A percentile compares a stretch with the other conserved stretches of the same genome.
These are phyloP conservation scores for Citrus australasica DNA, from an alignment of 345 rosid genomes.

Conservation along the genomic window DNA sequence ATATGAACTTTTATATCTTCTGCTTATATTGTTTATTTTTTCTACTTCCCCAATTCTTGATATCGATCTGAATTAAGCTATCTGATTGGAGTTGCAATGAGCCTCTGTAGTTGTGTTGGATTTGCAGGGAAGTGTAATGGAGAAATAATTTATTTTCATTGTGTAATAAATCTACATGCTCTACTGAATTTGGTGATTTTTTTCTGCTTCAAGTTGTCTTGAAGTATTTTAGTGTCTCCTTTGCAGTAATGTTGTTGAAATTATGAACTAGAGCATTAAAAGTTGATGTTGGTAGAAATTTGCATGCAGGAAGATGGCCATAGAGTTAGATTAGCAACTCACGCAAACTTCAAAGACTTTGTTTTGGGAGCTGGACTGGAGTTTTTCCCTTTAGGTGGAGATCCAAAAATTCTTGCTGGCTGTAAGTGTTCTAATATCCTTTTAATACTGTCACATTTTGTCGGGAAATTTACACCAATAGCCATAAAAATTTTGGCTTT, in stretches of 20 bases:
- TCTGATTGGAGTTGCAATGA: neutral
- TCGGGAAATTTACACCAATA: neutral
- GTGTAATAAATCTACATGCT: neutral
- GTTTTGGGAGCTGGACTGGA: conserved; percentile 63
- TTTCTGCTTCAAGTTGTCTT: neutral
- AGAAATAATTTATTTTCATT: neutral
- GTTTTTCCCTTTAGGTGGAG: conserved; percentile 65
- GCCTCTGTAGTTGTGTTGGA: neutral
- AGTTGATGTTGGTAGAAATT: neutral
- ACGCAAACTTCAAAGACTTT: conserved; percentile 58
- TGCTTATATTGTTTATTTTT: neutral
- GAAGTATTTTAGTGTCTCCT: neutral
- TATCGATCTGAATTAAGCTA: neutral
- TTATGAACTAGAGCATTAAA: neutral
- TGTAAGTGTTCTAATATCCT: conserved; percentile 34
- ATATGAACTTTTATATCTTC: neutral
- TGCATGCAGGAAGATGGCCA: conserved; percentile 58
- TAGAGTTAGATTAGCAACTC: conserved; percentile 71
- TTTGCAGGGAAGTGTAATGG: neutral
- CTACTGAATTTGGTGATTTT: neutral
- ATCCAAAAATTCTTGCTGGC: conserved; percentile 72
- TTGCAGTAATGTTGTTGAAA: neutral
- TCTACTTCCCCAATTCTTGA: neutral
- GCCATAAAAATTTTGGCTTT: too few relatives aligned
- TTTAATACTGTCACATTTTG: neutral